Conservation (phyloP, 148 eudicot species). For the Rhododendron vialii region DNA sequence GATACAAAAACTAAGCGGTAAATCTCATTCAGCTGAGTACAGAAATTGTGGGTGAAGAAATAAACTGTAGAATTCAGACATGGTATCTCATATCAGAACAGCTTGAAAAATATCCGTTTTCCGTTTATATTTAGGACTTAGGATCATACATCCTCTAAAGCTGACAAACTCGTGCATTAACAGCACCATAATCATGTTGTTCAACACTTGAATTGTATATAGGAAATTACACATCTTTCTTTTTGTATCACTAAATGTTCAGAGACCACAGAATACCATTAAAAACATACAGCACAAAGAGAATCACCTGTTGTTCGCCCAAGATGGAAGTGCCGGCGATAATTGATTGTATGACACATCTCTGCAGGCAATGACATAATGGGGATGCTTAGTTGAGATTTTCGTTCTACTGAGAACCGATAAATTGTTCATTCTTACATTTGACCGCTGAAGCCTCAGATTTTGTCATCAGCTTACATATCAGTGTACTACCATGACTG, state of each 20-base stretch:
- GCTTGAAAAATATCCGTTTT: neutral
- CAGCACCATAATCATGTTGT: neutral
- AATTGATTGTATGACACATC: conserved; percentile 80
- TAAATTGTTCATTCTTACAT: neutral
- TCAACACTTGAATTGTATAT: neutral
- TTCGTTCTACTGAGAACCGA: neutral
- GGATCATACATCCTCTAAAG: neutral
- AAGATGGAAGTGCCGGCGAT: conserved; percentile 74
- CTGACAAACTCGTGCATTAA: neutral
- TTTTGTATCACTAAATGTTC: neutral
- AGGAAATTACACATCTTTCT: no score
- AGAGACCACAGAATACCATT: neutral
- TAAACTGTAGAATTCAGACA: neutral
- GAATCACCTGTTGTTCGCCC: conserved; percentile 68
- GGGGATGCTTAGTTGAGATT: neutral
- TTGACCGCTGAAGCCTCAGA: neutral
- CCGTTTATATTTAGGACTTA: neutral
- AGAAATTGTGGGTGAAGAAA: neutral
- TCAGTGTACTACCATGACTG: neutral
- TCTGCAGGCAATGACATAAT: conserved; percentile 48
- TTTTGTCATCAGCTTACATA: neutral
- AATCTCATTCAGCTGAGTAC: neutral
- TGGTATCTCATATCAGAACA: neutral
- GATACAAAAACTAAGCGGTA: neutral
- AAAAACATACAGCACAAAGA: neutral